phyloP scores from a whole-genome alignment of 2,329 filamentous ascomycete genomes.

The Plenodomus tracheiphilus region DNA sequence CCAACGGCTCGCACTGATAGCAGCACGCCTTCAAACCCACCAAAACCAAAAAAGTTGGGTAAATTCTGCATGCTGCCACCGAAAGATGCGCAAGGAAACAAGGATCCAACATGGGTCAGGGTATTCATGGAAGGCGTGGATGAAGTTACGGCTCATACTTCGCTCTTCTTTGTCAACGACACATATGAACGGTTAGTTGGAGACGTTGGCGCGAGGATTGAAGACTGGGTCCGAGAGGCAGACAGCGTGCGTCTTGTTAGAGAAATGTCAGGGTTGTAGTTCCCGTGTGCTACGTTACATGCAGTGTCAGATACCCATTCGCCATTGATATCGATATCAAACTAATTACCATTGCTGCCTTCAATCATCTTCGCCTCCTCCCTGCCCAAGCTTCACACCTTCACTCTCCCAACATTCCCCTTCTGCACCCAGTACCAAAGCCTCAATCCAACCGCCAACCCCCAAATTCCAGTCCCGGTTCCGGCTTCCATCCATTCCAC shows the following conservation, averaged over 20 bases:
- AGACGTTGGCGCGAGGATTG: slow-evolving; percentile 69
- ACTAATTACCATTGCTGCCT: too few relatives aligned
- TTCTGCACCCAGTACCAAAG: slow-evolving; percentile 1
- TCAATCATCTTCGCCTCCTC: too few relatives aligned
- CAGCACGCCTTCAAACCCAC: slow-evolving; percentile 8
- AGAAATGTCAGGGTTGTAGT: slow-evolving; percentile 24
- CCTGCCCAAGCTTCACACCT: too few relatives aligned
- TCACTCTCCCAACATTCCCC: neutral
- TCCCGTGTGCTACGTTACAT: too few relatives aligned
- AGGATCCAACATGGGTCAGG: slow-evolving; percentile 74
- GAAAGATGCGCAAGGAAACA: slow-evolving; percentile 57
- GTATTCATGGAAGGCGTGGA: slow-evolving; percentile 83
- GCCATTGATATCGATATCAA: too few relatives aligned
- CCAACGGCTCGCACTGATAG: neutral
- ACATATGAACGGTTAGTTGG: slow-evolving; percentile 79
- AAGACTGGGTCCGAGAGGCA: slow-evolving; percentile 71
- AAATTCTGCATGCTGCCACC: slow-evolving; percentile 80
- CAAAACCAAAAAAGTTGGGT: slow-evolving; percentile 58
- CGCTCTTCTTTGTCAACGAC: slow-evolving; percentile 73
- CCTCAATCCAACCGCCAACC: slow-evolving; percentile 5
- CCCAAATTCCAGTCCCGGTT: slow-evolving; percentile 9
- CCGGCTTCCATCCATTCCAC: slow-evolving; percentile 2
- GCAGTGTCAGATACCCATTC: too few relatives aligned
- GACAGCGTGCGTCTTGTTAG: slow-evolving; percentile 36
- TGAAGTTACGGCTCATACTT: slow-evolving; percentile 83